Conservation (phyloP, 352 stramenopile genomes). For the Pythium oligandrum region DNA sequence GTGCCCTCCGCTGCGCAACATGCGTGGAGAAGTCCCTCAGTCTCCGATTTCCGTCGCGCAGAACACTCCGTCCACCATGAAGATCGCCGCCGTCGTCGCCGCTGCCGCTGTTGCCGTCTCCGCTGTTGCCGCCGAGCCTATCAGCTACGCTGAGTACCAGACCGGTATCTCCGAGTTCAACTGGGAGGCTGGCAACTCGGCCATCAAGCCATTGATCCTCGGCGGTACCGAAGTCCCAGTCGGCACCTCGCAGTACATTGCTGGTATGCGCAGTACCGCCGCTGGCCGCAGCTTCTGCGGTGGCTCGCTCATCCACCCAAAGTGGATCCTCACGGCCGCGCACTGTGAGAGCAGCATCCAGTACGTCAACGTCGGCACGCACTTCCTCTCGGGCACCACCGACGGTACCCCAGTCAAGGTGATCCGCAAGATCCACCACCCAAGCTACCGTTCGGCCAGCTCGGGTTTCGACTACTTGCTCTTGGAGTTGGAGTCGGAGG, state of each 20-base stretch:
- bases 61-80: constrained; percentile 4
- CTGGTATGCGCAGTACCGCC: constrained; percentile 6
- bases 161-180: constrained; percentile 1
- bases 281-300: constrained; percentile 20
- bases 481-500: constrained; percentile 18
- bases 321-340: constrained; percentile 25
- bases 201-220: constrained; percentile 14
- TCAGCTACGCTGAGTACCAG: constrained; percentile 1
- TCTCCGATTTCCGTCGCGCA: background rate
- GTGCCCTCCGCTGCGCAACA: too few species aligned
- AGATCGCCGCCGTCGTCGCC: constrained; percentile 2
- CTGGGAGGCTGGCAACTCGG: background rate
- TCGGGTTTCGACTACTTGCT: constrained; percentile 24
- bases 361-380: constrained; percentile 23
- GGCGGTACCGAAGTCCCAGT: constrained; percentile 12
- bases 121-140: background rate
- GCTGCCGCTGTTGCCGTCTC: background rate
- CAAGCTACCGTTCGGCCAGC: constrained; percentile 12
- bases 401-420: constrained; percentile 19
- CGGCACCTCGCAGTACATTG: constrained; percentile 5
- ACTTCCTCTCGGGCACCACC: constrained; percentile 16
- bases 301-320: constrained; percentile 25
- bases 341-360: constrained; percentile 19
- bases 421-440: constrained; percentile 20
- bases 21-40: background rate